Percentiles rank a stretch among this genome's conserved stretches.
Conservation (phyloP, 2,329 filamentous ascomycete genomes). For the Leptographium radiaticola region DNA sequence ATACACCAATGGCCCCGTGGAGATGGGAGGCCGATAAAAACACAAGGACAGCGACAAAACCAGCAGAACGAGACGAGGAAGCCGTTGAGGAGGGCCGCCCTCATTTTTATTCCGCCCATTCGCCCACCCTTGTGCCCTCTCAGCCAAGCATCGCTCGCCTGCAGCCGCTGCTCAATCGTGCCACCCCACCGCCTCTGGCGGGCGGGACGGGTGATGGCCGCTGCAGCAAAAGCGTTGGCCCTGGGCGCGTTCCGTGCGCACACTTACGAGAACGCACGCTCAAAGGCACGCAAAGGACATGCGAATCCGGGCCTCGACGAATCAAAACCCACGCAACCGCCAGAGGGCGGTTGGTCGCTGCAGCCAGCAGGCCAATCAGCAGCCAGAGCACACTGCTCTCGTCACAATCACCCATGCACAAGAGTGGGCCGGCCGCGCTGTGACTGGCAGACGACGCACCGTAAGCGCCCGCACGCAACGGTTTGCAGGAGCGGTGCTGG, state of each 20-base stretch:
- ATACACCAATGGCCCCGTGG: too few relatives aligned
- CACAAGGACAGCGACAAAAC: neutral
- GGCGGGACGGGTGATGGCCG: neutral
- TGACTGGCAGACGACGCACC: neutral
- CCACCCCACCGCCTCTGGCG: neutral
- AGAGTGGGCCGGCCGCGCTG: neutral
- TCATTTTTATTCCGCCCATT: neutral
- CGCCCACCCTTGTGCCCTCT: too few relatives aligned
- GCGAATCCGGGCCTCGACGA: too few relatives aligned
- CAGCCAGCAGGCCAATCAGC: neutral
- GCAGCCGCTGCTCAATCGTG: neutral
- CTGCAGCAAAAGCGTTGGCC: neutral
- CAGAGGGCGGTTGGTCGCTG: neutral
- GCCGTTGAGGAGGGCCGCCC: neutral
- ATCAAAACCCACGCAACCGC: neutral
- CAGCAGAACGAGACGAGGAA: neutral
- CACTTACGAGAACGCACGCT: too few relatives aligned
- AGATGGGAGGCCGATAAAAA: neutral
- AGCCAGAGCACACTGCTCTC: neutral
- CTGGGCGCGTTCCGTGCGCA: too few relatives aligned
- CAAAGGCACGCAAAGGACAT: too few relatives aligned
- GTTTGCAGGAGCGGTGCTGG: neutral
- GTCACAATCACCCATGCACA: neutral
- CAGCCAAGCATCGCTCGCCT: slow-evolving; percentile 1
- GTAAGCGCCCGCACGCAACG: neutral